phyloP scores from a whole-genome alignment of 2,329 filamentous ascomycete genomes.

The Paramyrothecium roridum region DNA sequence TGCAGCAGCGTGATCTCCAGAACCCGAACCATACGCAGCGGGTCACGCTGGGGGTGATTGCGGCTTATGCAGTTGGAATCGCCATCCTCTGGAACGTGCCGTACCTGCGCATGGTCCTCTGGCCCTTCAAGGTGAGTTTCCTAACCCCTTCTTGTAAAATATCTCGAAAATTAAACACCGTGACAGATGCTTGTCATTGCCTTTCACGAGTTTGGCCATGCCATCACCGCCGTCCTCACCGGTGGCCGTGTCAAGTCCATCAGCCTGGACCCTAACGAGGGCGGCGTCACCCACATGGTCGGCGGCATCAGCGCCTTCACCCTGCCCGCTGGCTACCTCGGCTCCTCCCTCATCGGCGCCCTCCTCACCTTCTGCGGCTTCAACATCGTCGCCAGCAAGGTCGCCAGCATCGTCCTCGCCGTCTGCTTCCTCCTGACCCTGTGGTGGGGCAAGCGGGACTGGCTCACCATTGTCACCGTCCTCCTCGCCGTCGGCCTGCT shows the following conservation, averaged over 20 bases:
- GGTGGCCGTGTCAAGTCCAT: constrained; percentile 74
- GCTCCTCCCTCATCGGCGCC: constrained; percentile 73
- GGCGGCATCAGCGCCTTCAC: constrained; percentile 70
- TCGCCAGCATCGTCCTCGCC: constrained; percentile 71
- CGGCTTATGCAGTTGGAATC: constrained; percentile 68
- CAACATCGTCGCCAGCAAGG: constrained; percentile 75
- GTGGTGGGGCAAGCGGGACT: constrained; percentile 78
- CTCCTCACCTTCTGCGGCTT: constrained; percentile 78
- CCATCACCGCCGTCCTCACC: constrained; percentile 68
- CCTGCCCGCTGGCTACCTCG: constrained; percentile 74
- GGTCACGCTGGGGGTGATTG: constrained; percentile 70
- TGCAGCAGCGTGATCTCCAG: constrained; percentile 39
- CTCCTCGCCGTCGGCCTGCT: constrained; percentile 67
- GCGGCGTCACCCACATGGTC: constrained; percentile 74
- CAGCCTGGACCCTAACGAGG: constrained; percentile 72
- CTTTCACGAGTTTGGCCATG: constrained; percentile 79
- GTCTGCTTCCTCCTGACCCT: constrained; percentile 75
- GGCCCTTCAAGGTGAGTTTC: constrained; percentile 70
- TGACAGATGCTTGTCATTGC: constrained; percentile 75
- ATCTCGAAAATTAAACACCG: not conserved
- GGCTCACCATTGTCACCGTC: constrained; percentile 71
- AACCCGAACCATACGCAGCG: constrained; percentile 65
- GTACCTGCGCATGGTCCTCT: constrained; percentile 70
- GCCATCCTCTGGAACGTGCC: constrained; percentile 78
- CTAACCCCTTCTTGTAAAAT: not conserved